These are phyloP conservation scores for Saraca asoca DNA, from an alignment of 331 rosid genomes.

Conservation along the genomic window DNA sequence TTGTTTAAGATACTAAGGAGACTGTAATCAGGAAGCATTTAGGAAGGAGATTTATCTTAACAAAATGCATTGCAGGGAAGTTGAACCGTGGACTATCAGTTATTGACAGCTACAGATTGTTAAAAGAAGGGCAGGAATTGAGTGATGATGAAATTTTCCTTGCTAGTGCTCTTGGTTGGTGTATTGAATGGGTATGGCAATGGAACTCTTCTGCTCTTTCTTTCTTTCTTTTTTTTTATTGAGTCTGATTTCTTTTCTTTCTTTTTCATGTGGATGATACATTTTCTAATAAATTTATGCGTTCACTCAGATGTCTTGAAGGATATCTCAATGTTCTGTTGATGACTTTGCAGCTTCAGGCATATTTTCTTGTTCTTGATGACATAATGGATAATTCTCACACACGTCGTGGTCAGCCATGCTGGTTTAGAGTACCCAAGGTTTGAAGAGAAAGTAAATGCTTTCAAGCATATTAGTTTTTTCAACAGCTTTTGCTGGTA, in stretches of 20 bases:
- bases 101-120: constrained; percentile 75
- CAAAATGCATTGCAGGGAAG: constrained; percentile 62
- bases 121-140: constrained; percentile 65
- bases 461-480: background rate
- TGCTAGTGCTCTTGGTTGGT: constrained; percentile 85
- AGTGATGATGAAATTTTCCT: constrained; percentile 77
- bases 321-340: constrained; percentile 14
- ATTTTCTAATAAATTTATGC: constrained; percentile 1
- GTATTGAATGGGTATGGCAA: constrained; percentile 60
- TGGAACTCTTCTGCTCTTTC: background rate
- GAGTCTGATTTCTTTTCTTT: background rate
- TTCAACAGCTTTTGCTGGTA: constrained; percentile 14
- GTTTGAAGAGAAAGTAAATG: constrained; percentile 42
- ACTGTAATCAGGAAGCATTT: constrained; percentile 15
- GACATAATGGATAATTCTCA: constrained; percentile 94
- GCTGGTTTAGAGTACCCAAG: constrained; percentile 94
- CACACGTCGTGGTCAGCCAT: constrained; percentile 92
- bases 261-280: background rate
- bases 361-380: constrained; percentile 91
- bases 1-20: background rate
- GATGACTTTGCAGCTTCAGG: constrained; percentile 72
- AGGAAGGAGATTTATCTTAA: constrained; percentile 4
- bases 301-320: background rate
- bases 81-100: constrained; percentile 92
- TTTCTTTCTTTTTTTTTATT: constrained; percentile 4